phyloP scores from a whole-genome alignment of 768 basidiomycete species.

The Xerocomus brunneocitrinus region DNA sequence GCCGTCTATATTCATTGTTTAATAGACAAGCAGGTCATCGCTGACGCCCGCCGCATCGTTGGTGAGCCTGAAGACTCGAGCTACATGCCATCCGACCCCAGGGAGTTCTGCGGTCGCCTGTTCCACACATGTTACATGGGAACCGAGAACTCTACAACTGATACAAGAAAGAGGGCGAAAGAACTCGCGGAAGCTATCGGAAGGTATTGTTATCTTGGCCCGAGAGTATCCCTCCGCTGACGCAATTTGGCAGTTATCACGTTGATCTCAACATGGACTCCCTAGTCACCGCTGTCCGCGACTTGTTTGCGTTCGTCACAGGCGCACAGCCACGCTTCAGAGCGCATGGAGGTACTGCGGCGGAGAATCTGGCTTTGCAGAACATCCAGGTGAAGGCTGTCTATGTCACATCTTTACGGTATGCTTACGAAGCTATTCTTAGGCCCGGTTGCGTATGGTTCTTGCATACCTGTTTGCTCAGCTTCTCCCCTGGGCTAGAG shows the following conservation, averaged over 20 bases:
- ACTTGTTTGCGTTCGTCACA: constrained; percentile 82
- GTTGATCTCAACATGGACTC: constrained; percentile 94
- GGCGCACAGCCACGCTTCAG: constrained; percentile 69
- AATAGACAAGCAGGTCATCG: constrained; percentile 78
- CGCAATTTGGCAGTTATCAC: constrained; percentile 63
- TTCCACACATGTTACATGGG: constrained; percentile 99
- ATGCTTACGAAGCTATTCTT: background rate
- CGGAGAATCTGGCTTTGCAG: constrained; percentile 94
- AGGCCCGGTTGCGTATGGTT: constrained; percentile 94
- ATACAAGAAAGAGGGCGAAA: constrained; percentile 84
- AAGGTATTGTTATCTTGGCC: constrained; percentile 45
- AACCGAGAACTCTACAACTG: constrained; percentile 88
- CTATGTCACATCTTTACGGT: background rate
- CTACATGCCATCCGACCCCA: constrained; percentile 83
- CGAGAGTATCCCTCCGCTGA: background rate
- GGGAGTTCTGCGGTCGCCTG: constrained; percentile 79
- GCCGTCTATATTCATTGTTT: background rate
- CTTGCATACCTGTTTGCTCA: constrained; percentile 93
- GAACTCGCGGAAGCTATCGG: constrained; percentile 85
- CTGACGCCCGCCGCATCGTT: constrained; percentile 83
- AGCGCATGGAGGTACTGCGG: constrained; percentile 77
- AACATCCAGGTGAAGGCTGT: constrained; percentile 74
- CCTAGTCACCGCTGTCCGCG: constrained; percentile 77
- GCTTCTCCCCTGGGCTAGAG: constrained; percentile 87
- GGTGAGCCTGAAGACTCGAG: constrained; percentile 78